Evolutionary conservation across 352 stramenopile species (phyloP).

Genomic region (Phytophthora europaea): DNA sequence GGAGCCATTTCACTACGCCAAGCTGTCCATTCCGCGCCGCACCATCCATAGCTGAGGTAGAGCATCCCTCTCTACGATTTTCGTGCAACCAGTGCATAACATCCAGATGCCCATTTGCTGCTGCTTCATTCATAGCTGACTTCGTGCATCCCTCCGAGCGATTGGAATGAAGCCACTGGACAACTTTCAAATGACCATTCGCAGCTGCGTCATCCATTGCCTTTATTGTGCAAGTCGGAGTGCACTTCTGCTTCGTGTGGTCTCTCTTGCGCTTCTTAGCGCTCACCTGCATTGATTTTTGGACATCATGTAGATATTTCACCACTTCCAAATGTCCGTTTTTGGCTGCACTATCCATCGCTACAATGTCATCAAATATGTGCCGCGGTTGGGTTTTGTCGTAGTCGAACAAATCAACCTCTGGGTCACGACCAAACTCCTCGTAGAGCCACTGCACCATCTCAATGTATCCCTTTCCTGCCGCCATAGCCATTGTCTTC

Average conservation of each 20-base stretch:
- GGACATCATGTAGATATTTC: neutral
- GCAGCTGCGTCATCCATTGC: neutral
- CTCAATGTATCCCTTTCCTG: neutral
- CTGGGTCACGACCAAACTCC: neutral
- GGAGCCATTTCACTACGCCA: neutral
- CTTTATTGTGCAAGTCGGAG: neutral
- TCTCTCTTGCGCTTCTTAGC: neutral
- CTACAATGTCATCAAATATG: neutral
- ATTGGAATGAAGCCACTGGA: slow-evolving; percentile 1
- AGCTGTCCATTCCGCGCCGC: neutral
- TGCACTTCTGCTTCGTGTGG: neutral
- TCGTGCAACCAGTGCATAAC: neutral
- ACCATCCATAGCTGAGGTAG: neutral
- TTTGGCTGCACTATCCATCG: neutral
- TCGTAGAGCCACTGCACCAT: neutral
- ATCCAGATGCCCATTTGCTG: neutral
- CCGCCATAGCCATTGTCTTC: neutral
- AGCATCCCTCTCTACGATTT: slow-evolving; percentile 4
- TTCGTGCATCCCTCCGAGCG: neutral
- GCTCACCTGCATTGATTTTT: neutral
- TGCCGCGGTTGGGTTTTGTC: neutral
- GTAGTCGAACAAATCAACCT: neutral
- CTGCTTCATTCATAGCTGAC: neutral
- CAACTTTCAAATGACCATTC: neutral
- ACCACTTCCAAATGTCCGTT: neutral